A percentile compares a stretch with the other conserved stretches of the same genome.
phyloP scores from a whole-genome alignment of 1,284 basidiomycete genomes.

The Papiliotrema fonsecae region DNA sequence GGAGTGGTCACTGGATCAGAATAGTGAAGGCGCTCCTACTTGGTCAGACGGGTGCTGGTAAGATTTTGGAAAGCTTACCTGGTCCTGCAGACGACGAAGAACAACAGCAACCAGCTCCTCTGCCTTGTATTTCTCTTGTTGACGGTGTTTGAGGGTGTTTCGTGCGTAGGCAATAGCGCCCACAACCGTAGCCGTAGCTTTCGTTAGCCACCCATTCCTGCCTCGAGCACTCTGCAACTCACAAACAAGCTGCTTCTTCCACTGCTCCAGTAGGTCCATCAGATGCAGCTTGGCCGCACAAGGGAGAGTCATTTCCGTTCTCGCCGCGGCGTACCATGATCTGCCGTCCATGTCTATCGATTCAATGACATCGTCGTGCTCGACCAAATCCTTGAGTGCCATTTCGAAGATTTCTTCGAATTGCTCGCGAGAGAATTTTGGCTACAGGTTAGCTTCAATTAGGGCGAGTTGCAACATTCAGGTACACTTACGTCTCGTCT shows the following conservation, averaged over 20 bases:
- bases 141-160: constrained; percentile 53
- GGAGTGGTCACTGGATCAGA: constrained; percentile 74
- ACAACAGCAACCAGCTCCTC: constrained; percentile 72
- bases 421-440: constrained; percentile 30
- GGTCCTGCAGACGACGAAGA: constrained; percentile 74
- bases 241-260: constrained; percentile 67
- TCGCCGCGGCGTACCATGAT: constrained; percentile 71
- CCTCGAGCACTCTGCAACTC: constrained; percentile 28
- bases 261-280: constrained; percentile 62
- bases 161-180: constrained; percentile 41
- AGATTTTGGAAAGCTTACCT: constrained; percentile 42
- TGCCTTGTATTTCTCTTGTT: constrained; percentile 65
- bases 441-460: constrained; percentile 17
- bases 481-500: constrained; percentile 27
- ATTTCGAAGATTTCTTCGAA: constrained; percentile 51
- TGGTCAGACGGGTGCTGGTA: constrained; percentile 4
- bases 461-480: background rate
- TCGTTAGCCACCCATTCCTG: constrained; percentile 10
- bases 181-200: constrained; percentile 39
- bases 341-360: constrained; percentile 59
- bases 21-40: constrained; percentile 69
- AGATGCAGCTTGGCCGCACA: constrained; percentile 68
- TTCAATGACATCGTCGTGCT: constrained; percentile 74
- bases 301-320: constrained; percentile 63
- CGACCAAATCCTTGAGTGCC: constrained; percentile 73